Conservation (phyloP, 306 rosid genomes). For the Trichosanthes truncata region DNA sequence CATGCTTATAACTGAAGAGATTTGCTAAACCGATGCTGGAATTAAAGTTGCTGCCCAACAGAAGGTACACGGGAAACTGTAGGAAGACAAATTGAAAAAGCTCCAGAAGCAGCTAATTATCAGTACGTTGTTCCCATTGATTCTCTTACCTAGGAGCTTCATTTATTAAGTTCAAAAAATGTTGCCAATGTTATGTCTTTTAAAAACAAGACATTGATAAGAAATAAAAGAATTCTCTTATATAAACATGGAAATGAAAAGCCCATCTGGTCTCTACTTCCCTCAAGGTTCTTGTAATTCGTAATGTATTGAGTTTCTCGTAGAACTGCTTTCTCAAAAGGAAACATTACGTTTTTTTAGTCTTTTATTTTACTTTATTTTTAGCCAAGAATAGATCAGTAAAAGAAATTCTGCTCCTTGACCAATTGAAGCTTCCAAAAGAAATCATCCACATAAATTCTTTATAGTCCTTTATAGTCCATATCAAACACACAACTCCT, state of each 20-base stretch:
- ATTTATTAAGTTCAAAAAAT: constrained; percentile 61
- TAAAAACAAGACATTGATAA: not conserved
- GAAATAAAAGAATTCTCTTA: not conserved
- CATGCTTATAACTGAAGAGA: constrained; percentile 39
- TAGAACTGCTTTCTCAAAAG: not conserved
- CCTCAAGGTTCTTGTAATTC: not conserved
- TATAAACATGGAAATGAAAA: not conserved
- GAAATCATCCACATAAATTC: not conserved
- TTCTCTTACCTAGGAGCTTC: constrained; percentile 41
- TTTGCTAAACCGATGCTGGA: constrained; percentile 61
- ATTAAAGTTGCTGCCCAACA: constrained; percentile 57
- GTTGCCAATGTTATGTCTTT: not conserved
- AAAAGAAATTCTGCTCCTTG: not conserved
- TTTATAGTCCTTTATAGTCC: not conserved
- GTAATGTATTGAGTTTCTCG: not conserved
- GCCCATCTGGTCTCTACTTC: not conserved
- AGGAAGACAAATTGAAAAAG: constrained; percentile 54
- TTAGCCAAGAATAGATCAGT: not conserved
- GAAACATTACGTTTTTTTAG: not conserved
- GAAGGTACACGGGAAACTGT: constrained; percentile 51
- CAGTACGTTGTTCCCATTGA: constrained; percentile 9
- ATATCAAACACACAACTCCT: not conserved
- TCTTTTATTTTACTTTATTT: not conserved
- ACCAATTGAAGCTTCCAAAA: not conserved
- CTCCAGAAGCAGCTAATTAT: constrained; percentile 35